A percentile compares a stretch with the other conserved stretches of the same genome.
Evolutionary conservation across 192 early-diverging fungal species (phyloP).

Genomic region (Backusella luteola): DNA sequence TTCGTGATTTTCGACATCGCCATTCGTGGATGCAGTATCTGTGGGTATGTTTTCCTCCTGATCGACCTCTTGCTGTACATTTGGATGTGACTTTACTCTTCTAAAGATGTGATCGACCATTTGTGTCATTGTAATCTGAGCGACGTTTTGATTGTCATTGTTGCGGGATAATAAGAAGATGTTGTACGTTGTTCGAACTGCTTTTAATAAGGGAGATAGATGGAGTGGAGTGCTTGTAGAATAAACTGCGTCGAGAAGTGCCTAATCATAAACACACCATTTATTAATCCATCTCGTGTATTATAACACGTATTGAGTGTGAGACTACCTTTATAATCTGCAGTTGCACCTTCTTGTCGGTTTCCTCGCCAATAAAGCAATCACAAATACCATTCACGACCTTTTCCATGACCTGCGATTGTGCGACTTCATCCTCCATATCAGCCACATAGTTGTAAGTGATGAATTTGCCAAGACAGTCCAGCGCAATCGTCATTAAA

Average conservation of each 20-base stretch:
- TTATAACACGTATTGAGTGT: background rate
- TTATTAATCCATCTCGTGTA: background rate
- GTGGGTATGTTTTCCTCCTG: background rate
- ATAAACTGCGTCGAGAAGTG: constrained; percentile 80
- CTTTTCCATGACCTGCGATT: constrained; percentile 54
- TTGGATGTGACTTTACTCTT: constrained; percentile 49
- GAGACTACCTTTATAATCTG: constrained; percentile 80
- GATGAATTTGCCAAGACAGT: constrained; percentile 81
- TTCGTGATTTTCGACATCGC: background rate
- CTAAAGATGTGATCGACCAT: constrained; percentile 84
- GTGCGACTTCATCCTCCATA: constrained; percentile 37
- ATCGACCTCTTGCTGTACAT: background rate
- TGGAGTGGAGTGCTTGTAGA: constrained; percentile 65
- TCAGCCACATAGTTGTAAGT: constrained; percentile 62
- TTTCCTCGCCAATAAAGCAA: constrained; percentile 74
- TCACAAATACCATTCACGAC: constrained; percentile 79
- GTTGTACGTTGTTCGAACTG: constrained; percentile 83
- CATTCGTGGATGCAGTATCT: background rate
- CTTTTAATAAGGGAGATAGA: constrained; percentile 71
- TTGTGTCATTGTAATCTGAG: constrained; percentile 85
- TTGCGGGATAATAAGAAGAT: constrained; percentile 81
- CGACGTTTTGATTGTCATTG: constrained; percentile 77
- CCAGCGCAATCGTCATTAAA: constrained; percentile 68
- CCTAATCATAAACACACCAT: constrained; percentile 37
- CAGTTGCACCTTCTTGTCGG: constrained; percentile 84